These are phyloP conservation scores for Monilinia fructicola DNA, from an alignment of 2,329 filamentous ascomycete species.

Conservation along the genomic window DNA sequence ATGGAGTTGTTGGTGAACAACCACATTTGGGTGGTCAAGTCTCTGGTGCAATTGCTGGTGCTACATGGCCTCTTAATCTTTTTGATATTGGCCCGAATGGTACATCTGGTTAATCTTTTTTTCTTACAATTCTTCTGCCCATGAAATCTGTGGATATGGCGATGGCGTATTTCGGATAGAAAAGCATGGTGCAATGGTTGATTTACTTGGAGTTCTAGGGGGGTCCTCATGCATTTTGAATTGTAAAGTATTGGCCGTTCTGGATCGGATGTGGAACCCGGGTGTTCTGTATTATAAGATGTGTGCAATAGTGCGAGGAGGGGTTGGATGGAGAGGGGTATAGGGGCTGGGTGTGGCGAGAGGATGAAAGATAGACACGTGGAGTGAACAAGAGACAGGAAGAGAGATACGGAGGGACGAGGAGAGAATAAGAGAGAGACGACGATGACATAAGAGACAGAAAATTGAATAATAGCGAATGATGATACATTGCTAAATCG, in stretches of 20 bases:
- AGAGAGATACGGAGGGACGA: too few species aligned
- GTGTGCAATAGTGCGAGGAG: neutral
- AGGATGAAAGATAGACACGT: too few species aligned
- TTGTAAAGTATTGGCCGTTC: constrained; percentile 1
- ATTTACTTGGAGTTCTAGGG: neutral
- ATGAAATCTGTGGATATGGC: neutral
- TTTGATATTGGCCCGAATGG: constrained; percentile 29
- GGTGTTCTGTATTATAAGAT: constrained; percentile 1
- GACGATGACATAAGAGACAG: too few species aligned
- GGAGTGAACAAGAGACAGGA: too few species aligned
- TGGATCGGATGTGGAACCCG: neutral
- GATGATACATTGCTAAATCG: too few species aligned
- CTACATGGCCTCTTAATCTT: constrained; percentile 35
- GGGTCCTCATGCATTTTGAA: neutral
- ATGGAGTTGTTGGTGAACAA: constrained; percentile 6
- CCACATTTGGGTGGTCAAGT: constrained; percentile 20
- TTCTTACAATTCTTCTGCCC: neutral
- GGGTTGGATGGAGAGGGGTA: neutral
- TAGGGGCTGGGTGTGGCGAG: neutral
- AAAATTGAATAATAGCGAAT: too few species aligned
- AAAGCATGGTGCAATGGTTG: constrained; percentile 4
- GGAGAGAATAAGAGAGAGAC: too few species aligned
- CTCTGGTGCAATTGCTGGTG: constrained; percentile 5
- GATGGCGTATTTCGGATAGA: neutral
- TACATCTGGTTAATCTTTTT: neutral